Base-by-base conservation (phyloP, 169 alveolate species). In the Amoebophrya sp. region DNA sequence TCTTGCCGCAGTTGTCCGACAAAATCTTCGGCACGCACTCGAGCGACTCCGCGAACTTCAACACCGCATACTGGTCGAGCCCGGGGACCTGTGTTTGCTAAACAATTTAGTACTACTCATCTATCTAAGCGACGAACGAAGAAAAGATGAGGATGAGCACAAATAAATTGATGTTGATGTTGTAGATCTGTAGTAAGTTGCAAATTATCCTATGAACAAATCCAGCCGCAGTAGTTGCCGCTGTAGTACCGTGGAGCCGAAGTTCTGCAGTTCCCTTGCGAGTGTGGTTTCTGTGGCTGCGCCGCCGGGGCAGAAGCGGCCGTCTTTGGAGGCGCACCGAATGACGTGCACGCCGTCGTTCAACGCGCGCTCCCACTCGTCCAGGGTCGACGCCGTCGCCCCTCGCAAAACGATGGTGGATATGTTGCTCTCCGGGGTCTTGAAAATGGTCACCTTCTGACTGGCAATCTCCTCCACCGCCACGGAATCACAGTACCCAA, bases 351-450 rank as follows among this genome's bases (percentile, higher is more conserved):
- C 98, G 58, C 98, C 98, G 93, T 97, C 98, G 94, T 97, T 99
- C 41, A 99, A 96, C 34, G 99, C 99, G 93, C 99, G 96, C 95
- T 98, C 99, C 91, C 98, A 97, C 95, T 99, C 99, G 92, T 99
- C 99, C 88, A 99, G 93, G 88, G 97, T 93, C 93, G 97, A 96
- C 93, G 96, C 95, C 0, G 99, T 98, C 26, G 99, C 97, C 13
- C 99, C 99, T 95, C 99, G 97, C 39, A 98, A 95, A 39, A 98
- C 97, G 31, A 98, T 96, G 0, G 99, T 98, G 23, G 95, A 92
- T 10, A 96, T 96, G 89, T 94, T 94, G 90, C 93, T 94, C 92
- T 95, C 96, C 88, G 92, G 92, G 29, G 97, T 95, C 91, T 94
- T 93, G 89, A 96, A 92, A 5, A 96, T 91, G 40, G 93, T 88